These are phyloP conservation scores for Malassezia yamatoensis DNA, from an alignment of 1,284 basidiomycete genomes.

Conservation along the genomic window DNA sequence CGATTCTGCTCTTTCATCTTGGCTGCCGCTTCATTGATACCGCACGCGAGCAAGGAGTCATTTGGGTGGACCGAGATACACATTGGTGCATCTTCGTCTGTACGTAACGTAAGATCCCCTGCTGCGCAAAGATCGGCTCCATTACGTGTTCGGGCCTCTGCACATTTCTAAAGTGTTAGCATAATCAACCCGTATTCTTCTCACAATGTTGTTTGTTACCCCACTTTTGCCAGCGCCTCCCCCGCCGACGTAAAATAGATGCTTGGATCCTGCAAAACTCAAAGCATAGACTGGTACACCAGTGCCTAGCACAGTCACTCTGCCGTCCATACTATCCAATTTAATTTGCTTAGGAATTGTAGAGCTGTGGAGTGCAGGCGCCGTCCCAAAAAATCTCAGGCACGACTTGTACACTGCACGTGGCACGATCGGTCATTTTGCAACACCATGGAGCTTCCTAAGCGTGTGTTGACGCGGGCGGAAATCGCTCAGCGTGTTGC, in stretches of 20 bases:
- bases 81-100: conserved; percentile 45
- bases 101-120: conserved; percentile 27
- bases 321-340: background rate
- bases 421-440: background rate
- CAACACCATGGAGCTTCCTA: conserved; percentile 1
- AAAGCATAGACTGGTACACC: conserved; percentile 42
- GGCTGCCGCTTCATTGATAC: conserved; percentile 31
- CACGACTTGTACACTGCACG: background rate
- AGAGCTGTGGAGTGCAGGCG: background rate
- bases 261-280: conserved; percentile 26
- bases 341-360: background rate
- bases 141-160: background rate
- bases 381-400: background rate
- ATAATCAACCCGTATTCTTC: background rate
- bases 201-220: conserved; percentile 37
- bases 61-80: conserved; percentile 25
- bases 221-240: conserved; percentile 41
- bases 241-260: conserved; percentile 40
- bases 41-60: conserved; percentile 25
- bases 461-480: conserved; percentile 25
- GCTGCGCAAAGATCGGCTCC: background rate
- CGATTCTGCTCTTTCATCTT: conserved; percentile 24
- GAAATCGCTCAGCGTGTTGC: conserved; percentile 39
- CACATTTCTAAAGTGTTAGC: background rate
- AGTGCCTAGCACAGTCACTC: conserved; percentile 26